Evolutionary conservation across 1,284 basidiomycete species (phyloP).

Genomic region (Stereum hirsutum): DNA sequence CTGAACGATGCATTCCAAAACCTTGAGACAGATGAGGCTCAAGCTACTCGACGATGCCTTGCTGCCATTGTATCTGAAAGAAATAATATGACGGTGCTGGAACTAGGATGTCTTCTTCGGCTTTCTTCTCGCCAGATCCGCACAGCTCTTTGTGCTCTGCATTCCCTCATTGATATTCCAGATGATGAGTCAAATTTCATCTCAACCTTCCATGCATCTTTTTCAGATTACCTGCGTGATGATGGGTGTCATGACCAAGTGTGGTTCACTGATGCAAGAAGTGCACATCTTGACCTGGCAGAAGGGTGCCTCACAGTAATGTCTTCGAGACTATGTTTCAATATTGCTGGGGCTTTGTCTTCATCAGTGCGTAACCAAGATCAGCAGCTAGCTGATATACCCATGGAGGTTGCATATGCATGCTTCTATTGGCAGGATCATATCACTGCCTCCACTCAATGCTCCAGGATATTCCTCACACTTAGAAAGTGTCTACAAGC

Average conservation of each 20-base stretch:
- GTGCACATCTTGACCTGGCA: neutral
- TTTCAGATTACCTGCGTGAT: neutral
- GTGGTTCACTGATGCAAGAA: neutral
- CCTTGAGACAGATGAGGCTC: too few relatives aligned
- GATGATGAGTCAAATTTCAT: neutral
- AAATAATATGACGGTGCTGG: neutral
- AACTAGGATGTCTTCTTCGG: neutral
- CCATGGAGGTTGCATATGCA: neutral
- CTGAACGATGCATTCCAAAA: neutral
- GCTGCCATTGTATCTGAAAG: neutral
- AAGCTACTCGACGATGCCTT: neutral
- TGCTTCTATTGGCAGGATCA: neutral
- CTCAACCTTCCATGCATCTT: neutral
- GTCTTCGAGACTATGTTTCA: neutral
- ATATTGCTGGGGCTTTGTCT: neutral
- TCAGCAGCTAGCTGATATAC: neutral
- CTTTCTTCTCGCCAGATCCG: neutral
- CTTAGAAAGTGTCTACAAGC: neutral
- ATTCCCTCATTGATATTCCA: neutral
- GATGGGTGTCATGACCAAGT: neutral
- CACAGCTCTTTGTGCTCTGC: neutral
- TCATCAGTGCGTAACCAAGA: neutral
- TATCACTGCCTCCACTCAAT: neutral
- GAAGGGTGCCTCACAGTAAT: neutral
- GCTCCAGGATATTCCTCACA: neutral